phyloP scores from a whole-genome alignment of 2,329 filamentous ascomycete species.

The Fusarium haematococcum region DNA sequence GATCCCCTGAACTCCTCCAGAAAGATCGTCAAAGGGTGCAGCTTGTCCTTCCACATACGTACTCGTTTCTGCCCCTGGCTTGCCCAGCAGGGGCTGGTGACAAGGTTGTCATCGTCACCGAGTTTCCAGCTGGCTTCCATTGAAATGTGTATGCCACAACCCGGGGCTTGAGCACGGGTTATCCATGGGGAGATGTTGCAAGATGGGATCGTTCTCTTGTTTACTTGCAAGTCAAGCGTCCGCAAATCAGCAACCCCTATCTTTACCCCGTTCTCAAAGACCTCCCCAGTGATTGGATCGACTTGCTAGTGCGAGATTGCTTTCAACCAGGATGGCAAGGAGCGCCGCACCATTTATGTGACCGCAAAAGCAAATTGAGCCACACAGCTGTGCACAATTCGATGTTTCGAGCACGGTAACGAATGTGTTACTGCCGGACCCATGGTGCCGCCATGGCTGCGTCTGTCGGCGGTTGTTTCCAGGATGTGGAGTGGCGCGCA shows the following conservation, averaged over 20 bases:
- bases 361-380: slow-evolving; percentile 19
- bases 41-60: neutral
- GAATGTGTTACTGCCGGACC: neutral
- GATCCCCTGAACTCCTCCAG: slow-evolving; percentile 17
- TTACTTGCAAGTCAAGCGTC: neutral
- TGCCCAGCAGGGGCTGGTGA: neutral
- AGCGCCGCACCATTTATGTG: slow-evolving; percentile 15
- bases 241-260: slow-evolving; percentile 15
- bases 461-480: neutral
- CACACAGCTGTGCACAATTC: neutral
- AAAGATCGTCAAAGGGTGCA: slow-evolving; percentile 19
- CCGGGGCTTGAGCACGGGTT: neutral
- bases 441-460: neutral
- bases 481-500: neutral
- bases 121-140: neutral
- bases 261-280: slow-evolving; percentile 7
- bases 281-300: slow-evolving; percentile 9
- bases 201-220: neutral
- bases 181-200: neutral
- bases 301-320: slow-evolving; percentile 6
- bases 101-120: neutral
- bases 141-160: neutral
- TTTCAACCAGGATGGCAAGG: slow-evolving; percentile 24
- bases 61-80: slow-evolving; percentile 3
- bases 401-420: neutral